Percentiles rank a stretch among this genome's conserved stretches.
Conservation (phyloP, 495 filamentous ascomycete genomes). For the Cercophora sp. region DNA sequence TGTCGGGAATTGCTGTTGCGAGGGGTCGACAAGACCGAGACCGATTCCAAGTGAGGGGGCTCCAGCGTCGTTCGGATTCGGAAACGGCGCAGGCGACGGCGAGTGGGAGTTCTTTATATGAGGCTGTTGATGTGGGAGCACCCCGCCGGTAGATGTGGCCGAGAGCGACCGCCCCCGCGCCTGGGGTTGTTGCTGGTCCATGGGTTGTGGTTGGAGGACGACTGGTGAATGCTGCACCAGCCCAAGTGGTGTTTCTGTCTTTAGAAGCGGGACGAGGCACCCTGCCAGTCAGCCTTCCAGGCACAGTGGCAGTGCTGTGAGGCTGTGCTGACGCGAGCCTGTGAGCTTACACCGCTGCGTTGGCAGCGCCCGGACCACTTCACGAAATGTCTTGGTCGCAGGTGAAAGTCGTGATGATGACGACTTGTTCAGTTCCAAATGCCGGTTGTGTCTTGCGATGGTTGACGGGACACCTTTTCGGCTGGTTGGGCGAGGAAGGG, state of each 20-base stretch:
- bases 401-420: background rate
- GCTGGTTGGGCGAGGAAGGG: background rate
- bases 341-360: conserved; percentile 20
- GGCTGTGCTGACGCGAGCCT: conserved; percentile 34
- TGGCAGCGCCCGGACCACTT: conserved; percentile 18
- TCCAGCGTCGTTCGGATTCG: conserved; percentile 34
- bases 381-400: conserved; percentile 1
- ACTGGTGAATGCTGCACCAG: conserved; percentile 1
- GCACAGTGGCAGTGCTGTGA: conserved; percentile 33
- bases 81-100: conserved; percentile 45
- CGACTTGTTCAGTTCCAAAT: background rate
- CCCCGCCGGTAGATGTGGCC: conserved; percentile 30
- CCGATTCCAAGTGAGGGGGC: conserved; percentile 42
- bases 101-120: conserved; percentile 51
- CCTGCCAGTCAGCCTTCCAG: conserved; percentile 35
- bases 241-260: conserved; percentile 34
- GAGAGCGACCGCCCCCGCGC: conserved; percentile 47
- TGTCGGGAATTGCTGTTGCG: conserved; percentile 33
- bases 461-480: background rate
- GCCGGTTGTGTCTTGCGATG: background rate
- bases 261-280: conserved; percentile 36
- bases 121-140: conserved; percentile 36
- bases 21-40: conserved; percentile 39
- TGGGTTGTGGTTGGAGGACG: conserved; percentile 23
- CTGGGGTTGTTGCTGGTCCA: conserved; percentile 46